A percentile compares a stretch with the other conserved stretches of the same genome.
Evolutionary conservation across 768 basidiomycete species (phyloP).

Genomic region (Lactifluus subvellereus): DNA sequence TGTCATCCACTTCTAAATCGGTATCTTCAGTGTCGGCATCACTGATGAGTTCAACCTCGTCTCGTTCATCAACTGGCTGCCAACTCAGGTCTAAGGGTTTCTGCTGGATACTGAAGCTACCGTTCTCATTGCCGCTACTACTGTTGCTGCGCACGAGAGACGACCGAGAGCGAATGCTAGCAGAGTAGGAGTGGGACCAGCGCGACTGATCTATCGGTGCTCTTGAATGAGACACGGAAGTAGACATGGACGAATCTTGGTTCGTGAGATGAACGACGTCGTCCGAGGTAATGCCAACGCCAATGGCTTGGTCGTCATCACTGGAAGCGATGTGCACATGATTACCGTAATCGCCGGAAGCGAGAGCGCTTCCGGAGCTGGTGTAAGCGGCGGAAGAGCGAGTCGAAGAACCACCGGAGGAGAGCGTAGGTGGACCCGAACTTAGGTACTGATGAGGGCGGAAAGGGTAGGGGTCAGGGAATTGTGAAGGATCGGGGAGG

Average conservation of each 20-base stretch:
- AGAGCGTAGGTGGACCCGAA: slow-evolving; percentile 50
- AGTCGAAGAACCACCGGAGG: slow-evolving; percentile 65
- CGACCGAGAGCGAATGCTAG: slow-evolving; percentile 59
- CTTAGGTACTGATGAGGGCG: slow-evolving; percentile 45
- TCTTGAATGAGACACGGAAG: slow-evolving; percentile 43
- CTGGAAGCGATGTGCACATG: slow-evolving; percentile 61
- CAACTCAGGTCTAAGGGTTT: slow-evolving; percentile 71
- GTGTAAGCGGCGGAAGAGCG: slow-evolving; percentile 78
- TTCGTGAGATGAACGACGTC: slow-evolving; percentile 56
- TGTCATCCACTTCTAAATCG: slow-evolving; percentile 39
- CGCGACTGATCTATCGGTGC: slow-evolving; percentile 56
- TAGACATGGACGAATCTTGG: slow-evolving; percentile 43
- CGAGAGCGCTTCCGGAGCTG: slow-evolving; percentile 56
- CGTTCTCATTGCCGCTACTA: slow-evolving; percentile 35
- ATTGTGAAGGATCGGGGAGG: slow-evolving; percentile 60
- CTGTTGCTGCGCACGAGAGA: slow-evolving; percentile 54
- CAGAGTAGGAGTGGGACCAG: slow-evolving; percentile 70
- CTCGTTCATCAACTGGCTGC: slow-evolving; percentile 67
- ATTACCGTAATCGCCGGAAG: slow-evolving; percentile 51
- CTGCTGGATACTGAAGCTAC: slow-evolving; percentile 44
- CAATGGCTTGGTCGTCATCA: slow-evolving; percentile 49
- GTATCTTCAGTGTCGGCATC: slow-evolving; percentile 47
- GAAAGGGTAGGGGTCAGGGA: slow-evolving; percentile 68
- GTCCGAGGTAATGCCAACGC: slow-evolving; percentile 60
- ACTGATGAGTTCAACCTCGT: slow-evolving; percentile 55